Evolutionary conservation across 495 filamentous ascomycete genomes (phyloP).

Genomic region (Podospora pseudoanserina): DNA sequence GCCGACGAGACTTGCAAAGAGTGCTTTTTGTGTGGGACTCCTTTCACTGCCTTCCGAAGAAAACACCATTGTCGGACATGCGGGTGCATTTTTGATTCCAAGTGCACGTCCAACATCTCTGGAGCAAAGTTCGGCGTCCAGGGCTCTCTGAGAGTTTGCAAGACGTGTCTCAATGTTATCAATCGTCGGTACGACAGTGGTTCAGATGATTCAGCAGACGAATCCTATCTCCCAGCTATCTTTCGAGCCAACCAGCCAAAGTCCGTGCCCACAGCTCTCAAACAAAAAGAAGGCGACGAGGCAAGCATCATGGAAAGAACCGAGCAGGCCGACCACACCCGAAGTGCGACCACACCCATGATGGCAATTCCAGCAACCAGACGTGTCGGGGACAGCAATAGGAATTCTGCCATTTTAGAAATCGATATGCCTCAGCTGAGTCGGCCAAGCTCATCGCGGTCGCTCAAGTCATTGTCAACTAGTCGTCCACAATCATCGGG

Average conservation of each 20-base stretch:
- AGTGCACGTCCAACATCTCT: slow-evolving; percentile 86
- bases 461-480: slow-evolving; percentile 71
- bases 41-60: slow-evolving; percentile 88
- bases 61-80: slow-evolving; percentile 96
- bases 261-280: slow-evolving; percentile 26
- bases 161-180: slow-evolving; percentile 89
- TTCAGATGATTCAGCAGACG: slow-evolving; percentile 80
- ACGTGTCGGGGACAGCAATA: slow-evolving; percentile 75
- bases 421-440: slow-evolving; percentile 66
- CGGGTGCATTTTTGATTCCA: slow-evolving; percentile 96
- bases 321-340: slow-evolving; percentile 40
- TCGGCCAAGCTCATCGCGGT: slow-evolving; percentile 85
- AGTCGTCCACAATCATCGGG: slow-evolving; percentile 67
- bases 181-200: slow-evolving; percentile 80
- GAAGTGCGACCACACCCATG: slow-evolving; percentile 54
- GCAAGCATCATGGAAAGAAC: slow-evolving; percentile 40
- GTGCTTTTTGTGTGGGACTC: slow-evolving; percentile 85
- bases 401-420: slow-evolving; percentile 84
- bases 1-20: slow-evolving; percentile 97
- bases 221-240: slow-evolving; percentile 51
- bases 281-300: slow-evolving; percentile 34
- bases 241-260: slow-evolving; percentile 51
- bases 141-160: slow-evolving; percentile 85
- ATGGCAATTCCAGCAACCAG: slow-evolving; percentile 90
- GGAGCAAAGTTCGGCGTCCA: slow-evolving; percentile 84